Evolutionary conservation across 495 filamentous ascomycete species (phyloP).

Genomic region (Baudoinia panamericana): DNA sequence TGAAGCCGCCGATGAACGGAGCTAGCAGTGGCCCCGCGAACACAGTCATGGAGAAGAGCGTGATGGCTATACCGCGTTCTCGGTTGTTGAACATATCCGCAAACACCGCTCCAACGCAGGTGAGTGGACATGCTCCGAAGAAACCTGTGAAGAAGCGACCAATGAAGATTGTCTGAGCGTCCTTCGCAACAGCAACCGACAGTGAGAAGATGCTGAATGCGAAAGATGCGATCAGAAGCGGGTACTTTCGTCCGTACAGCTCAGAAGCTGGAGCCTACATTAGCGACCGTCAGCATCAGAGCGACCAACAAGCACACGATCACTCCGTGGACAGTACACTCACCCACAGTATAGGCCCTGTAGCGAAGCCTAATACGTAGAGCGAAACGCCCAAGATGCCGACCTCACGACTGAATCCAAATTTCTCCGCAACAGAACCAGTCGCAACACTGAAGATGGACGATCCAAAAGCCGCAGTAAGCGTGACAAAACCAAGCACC

Average conservation of each 20-base stretch:
- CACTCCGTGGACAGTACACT: background rate
- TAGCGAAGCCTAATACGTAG: slow-evolving; percentile 28
- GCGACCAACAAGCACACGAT: background rate
- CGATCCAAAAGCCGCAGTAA: slow-evolving; percentile 25
- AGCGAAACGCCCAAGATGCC: slow-evolving; percentile 24
- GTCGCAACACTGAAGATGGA: slow-evolving; percentile 24
- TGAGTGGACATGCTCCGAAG: slow-evolving; percentile 39
- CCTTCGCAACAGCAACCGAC: slow-evolving; percentile 24
- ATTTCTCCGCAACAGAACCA: slow-evolving; percentile 13
- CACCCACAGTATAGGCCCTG: slow-evolving; percentile 29
- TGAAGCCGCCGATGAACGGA: slow-evolving; percentile 79
- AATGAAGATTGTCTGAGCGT: slow-evolving; percentile 38
- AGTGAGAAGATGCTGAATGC: slow-evolving; percentile 26
- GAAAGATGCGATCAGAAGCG: slow-evolving; percentile 22
- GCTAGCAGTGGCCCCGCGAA: slow-evolving; percentile 72
- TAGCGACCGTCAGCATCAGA: background rate
- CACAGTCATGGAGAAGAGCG: slow-evolving; percentile 71
- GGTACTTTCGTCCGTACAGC: slow-evolving; percentile 25
- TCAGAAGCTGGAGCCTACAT: slow-evolving; percentile 21
- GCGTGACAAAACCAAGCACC: slow-evolving; percentile 26
- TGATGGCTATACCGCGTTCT: slow-evolving; percentile 65
- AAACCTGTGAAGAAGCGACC: slow-evolving; percentile 40
- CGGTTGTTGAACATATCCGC: slow-evolving; percentile 66
- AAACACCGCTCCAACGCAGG: slow-evolving; percentile 39
- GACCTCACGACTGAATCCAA: slow-evolving; percentile 20